Base-by-base conservation (phyloP, 2,329 filamentous ascomycete species). In the Hirsutella thompsonii region DNA sequence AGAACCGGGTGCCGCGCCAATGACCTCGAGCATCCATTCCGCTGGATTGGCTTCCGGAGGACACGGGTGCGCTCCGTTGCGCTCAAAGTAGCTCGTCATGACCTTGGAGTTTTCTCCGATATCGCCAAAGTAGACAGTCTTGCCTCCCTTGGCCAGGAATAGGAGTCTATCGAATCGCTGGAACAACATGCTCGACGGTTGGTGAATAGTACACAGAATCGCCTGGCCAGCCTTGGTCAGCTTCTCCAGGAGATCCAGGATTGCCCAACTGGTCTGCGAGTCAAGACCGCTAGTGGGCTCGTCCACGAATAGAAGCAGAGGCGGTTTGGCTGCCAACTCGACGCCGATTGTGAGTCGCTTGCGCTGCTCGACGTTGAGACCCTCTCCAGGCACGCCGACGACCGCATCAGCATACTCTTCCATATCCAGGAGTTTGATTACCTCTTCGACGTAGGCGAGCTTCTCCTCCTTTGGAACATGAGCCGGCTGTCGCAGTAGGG, bases 161-260 rank as follows among this genome's bases (percentile, higher is more conserved):
- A 90, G 69, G 8, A 92, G 73, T 44, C 83, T 76, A 54, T 92
- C 85, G 56, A 92, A 95, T 44, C 86, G 82, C 58, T 94, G 85
- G 68, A 95, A 94, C 40, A 95, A 72, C 73, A 94, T 88, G 28
- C 89, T 88, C 13, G 86, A 93, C n/a, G 90, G 90, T 61, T 96
- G 90, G 59, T 96, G 90, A 46, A 95, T 95, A 0, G 90, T 95
- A 66, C 88, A 94, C n/a, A 95, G 78, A 61, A 95, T 86, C 39
- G 90, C 89, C 58, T 93, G 87, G 14, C 90, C 89, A 47, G 79
- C 83, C 59, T 90, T 83, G 52, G 87, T 87, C 28, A 95, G 71
- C 62, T 93, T 94, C 61, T 93, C 83, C 33, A 96, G 74, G 10
- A 95, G 74, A 58, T 87, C 81, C 36, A 88, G 72, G 56, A 95